Conservation (phyloP, 495 filamentous ascomycete genomes). For the Aspergillus haitiensis region DNA sequence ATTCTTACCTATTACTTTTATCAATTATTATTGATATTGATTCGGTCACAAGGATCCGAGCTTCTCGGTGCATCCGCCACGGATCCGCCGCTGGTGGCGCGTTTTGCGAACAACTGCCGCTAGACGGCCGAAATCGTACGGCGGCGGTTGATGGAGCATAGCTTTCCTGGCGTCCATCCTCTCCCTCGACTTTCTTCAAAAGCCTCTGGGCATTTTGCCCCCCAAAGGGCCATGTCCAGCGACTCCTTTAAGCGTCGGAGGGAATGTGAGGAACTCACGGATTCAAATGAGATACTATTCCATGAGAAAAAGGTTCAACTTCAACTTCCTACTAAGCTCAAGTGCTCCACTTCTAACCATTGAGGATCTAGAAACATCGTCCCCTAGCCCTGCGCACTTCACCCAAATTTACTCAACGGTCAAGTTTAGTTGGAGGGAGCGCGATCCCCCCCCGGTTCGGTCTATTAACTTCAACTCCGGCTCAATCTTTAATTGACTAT, state of each 20-base stretch:
- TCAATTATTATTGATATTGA: slow-evolving; percentile 13
- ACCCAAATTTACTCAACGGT: slow-evolving; percentile 24
- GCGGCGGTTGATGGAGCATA: background rate
- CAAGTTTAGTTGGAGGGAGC: slow-evolving; percentile 18
- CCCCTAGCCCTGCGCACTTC: slow-evolving; percentile 40
- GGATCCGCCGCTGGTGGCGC: slow-evolving; percentile 4
- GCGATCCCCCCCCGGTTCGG: slow-evolving; percentile 23
- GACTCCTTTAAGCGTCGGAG: slow-evolving; percentile 27
- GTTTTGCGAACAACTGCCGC: background rate
- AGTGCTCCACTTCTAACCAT: slow-evolving; percentile 11
- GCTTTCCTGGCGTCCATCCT: background rate
- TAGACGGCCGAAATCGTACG: slow-evolving; percentile 1
- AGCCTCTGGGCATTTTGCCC: background rate
- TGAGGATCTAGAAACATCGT: slow-evolving; percentile 31
- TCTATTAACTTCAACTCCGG: slow-evolving; percentile 39
- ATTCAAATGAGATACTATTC: slow-evolving; percentile 14
- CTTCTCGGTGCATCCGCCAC: background rate
- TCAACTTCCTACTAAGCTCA: background rate
- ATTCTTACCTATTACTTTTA: slow-evolving; percentile 1
- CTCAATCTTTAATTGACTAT: slow-evolving; percentile 44
- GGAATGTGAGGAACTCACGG: slow-evolving; percentile 23
- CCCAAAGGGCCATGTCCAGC: slow-evolving; percentile 22
- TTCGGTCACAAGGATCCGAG: background rate
- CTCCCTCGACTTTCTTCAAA: background rate
- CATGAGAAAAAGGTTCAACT: slow-evolving; percentile 28